A percentile compares a stretch with the other conserved stretches of the same genome.
These are phyloP conservation scores for Lavandula angustifolia DNA, from an alignment of 257 asterid species.

Conservation along the genomic window DNA sequence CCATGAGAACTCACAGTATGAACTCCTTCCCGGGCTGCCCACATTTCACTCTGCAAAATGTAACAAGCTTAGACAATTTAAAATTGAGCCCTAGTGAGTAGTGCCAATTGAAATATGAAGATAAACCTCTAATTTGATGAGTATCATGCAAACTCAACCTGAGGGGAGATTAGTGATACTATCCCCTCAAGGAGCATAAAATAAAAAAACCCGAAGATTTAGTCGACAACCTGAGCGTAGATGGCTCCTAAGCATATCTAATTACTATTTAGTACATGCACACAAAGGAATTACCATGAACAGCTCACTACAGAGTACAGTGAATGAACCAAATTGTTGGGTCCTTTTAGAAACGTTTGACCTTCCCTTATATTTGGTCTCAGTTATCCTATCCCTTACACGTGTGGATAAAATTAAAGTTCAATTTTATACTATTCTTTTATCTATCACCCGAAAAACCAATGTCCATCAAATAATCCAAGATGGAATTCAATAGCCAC, in stretches of 20 bases:
- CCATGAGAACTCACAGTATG: constrained; percentile 85
- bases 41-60: constrained; percentile 56
- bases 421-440: neutral
- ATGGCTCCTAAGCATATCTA: neutral
- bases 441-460: neutral
- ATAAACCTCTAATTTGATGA: neutral
- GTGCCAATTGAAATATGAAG: neutral
- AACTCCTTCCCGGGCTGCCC: constrained; percentile 51
- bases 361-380: neutral
- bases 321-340: neutral
- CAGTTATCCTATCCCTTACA: neutral
- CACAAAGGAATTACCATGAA: neutral
- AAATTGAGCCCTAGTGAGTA: neutral
- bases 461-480: neutral
- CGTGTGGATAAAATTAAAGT: neutral
- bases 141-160: neutral
- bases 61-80: neutral
- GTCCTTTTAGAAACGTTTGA: neutral
- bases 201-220: neutral
- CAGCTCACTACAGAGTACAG: neutral
- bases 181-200: neutral
- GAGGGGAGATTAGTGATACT: neutral
- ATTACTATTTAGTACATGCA: neutral
- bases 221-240: neutral
- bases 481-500: neutral